Conservation (phyloP, 768 basidiomycete genomes). For the Boletus huronensis region DNA sequence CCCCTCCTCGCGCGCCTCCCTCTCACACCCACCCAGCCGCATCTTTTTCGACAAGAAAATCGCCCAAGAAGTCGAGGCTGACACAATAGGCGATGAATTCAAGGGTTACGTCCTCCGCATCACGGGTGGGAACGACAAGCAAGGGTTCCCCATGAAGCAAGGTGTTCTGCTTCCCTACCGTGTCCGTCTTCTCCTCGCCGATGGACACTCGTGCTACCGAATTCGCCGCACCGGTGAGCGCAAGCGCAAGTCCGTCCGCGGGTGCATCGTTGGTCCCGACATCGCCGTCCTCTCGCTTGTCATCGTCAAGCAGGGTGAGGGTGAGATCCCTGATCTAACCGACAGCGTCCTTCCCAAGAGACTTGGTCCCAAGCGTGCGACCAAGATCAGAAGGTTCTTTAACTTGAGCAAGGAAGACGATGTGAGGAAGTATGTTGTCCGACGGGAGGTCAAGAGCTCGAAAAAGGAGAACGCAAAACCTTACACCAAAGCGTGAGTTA, state of each 20-base stretch:
- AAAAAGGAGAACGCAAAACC: constrained; percentile 93
- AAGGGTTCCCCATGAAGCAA: constrained; percentile 99
- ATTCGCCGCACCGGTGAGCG: constrained; percentile 89
- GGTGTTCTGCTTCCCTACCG: constrained; percentile 94
- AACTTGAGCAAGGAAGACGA: constrained; percentile 97
- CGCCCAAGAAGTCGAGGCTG: constrained; percentile 88
- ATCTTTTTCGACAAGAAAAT: constrained; percentile 98
- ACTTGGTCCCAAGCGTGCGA: constrained; percentile 95
- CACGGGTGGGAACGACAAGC: constrained; percentile 98
- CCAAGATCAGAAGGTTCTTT: constrained; percentile 97
- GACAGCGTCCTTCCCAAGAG: constrained; percentile 92
- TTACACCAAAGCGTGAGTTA: constrained; percentile 91
- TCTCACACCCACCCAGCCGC: constrained; percentile 52
- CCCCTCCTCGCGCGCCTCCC: not conserved
- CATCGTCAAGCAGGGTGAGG: constrained; percentile 95
- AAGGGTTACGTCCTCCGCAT: constrained; percentile 96
- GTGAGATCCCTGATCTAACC: constrained; percentile 87
- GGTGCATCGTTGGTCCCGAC: constrained; percentile 96
- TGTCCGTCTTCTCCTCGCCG: constrained; percentile 88
- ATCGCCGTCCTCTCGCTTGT: constrained; percentile 92
- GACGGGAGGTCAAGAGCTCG: constrained; percentile 81
- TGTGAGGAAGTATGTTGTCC: constrained; percentile 95
- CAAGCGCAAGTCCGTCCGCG: constrained; percentile 98
- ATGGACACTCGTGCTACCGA: constrained; percentile 99
- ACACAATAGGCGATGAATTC: constrained; percentile 92